Evolutionary conservation across 495 filamentous ascomycete species (phyloP), one percentile per base, ranked within the genome.

Genomic region (Xylaria acuta): DNA sequence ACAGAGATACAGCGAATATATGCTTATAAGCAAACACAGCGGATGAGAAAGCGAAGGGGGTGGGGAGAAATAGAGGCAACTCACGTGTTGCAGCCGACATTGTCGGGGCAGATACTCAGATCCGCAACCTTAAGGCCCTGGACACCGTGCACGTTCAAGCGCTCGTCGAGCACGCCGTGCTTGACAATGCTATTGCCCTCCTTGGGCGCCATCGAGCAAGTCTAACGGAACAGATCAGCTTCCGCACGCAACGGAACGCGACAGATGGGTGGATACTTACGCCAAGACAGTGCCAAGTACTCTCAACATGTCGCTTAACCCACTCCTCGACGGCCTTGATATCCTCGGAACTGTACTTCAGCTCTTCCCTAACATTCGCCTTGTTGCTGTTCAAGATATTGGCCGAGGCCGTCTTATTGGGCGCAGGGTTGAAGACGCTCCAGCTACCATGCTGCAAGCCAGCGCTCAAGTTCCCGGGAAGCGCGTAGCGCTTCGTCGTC

Each of bases 51-150:
- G 7, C 3, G 36, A 3, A 38, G 36, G 36, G 36, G 2, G 56
- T 53, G 36, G 36, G 27, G 25, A 63, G 18, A 34, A 45, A 22
- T 20, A 34, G 65, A 64, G 58, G 41, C 43, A 69, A 84, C 88
- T 80, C 82, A 90, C 73, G 92, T 94, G 79, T 94, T 94, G 84
- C 90, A 93, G 40, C 92, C 92, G 30, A 95, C 90, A 72, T 96
- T 96, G 78, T 93, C 92, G 1, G 93, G 92, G 77, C 90, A 94
- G 79, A 95, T 94, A 32, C 87, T 90, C 63, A 95, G 82, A 81
- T 95, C 93, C 18, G 92, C 92, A 53, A 94, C 91, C 85, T 95
- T 95, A 62, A 96, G 88, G 20, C 90, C 90, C 82, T 93, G 87
- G 40, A 94, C 91, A 67, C 92, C 93, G 75, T 94, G 89, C 51